Evolutionary conservation across 192 early-diverging fungal genomes (phyloP).

Genomic region (Geranomyces variabilis): DNA sequence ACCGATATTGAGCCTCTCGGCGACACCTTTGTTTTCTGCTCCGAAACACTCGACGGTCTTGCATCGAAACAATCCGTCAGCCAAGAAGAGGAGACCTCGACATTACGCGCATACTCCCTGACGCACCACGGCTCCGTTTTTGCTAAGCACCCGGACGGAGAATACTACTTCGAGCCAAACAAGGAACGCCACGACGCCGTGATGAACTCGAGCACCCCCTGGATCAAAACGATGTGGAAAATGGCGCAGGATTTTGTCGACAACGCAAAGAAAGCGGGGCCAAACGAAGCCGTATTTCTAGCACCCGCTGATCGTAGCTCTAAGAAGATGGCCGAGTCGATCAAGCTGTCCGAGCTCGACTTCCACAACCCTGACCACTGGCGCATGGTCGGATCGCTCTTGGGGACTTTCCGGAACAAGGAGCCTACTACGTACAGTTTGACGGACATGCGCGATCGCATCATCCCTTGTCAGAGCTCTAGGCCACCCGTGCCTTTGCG

Average conservation of each 20-base stretch:
- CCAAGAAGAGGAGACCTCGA: not conserved
- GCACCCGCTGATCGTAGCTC: not conserved
- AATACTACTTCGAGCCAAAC: not conserved
- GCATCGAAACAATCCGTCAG: too few relatives aligned
- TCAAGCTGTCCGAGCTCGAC: not conserved
- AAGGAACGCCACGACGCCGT: not conserved
- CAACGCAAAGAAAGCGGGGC: not conserved
- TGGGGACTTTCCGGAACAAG: not conserved
- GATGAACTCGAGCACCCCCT: not conserved
- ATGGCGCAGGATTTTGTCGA: not conserved
- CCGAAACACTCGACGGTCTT: not conserved
- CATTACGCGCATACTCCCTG: not conserved
- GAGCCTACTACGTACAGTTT: too few relatives aligned
- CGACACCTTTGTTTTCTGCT: not conserved
- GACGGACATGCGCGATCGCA: too few relatives aligned
- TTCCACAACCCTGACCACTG: not conserved
- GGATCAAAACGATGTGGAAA: not conserved
- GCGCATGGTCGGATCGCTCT: not conserved
- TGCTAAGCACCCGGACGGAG: not conserved
- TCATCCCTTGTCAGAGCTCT: too few relatives aligned
- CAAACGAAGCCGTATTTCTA: not conserved
- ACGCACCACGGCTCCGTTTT: not conserved
- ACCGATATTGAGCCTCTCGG: not conserved
- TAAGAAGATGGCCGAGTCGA: not conserved
- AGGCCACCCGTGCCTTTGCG: too few relatives aligned